Base-by-base conservation (phyloP, 768 basidiomycete species). In the Podaxis mareebaensis region DNA sequence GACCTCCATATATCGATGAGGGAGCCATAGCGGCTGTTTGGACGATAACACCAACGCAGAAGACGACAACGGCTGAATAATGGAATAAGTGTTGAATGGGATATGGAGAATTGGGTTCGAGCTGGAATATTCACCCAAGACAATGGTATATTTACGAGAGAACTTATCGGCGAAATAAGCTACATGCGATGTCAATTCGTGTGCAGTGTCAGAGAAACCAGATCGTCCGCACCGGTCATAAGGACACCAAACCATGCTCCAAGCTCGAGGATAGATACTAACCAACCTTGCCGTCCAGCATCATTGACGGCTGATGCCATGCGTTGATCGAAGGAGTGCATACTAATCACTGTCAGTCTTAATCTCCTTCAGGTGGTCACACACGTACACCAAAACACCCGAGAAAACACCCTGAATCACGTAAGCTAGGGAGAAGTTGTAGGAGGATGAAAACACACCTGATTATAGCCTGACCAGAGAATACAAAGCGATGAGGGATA, bases 211-310 rank as follows among this genome's bases (percentile, higher is more conserved):
- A n/a, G 26, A 28, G 40, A 24, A 52, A 15, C 46, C 4, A 28
- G 10, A 36, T 22, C 36, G 42, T 1, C 53, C 66, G 62, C 64
- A 74, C 90, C 91, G 52, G 89, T 90, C 60, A 82, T 74, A 20
- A 93, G 81, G 11, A 90, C 87, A 64, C 91, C 91, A 64, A 88
- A 78, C 87, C 91, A 91, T 24, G 91, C 91, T 61, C 87, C 88
- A 13, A 90, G 79, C 74, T 90, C 89, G 39, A 92, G 81, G 68
- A 92, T 89, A 22, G 89, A 77, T 13, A 90, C 90, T 3, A 93
- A 76, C 85, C 90, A 88, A 10, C 89, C 91, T 74, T 88, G 85
- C 24, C 79, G 84, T 8, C 75, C 78, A 6, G 84, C 24, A 65
- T 89, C 68, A 40, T 71, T 60, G 48, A 87, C 85, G 0, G 83